A percentile compares a stretch with the other conserved stretches of the same genome.
Evolutionary conservation across 345 rosid species (phyloP).

Genomic region (Camelina sativa): DNA sequence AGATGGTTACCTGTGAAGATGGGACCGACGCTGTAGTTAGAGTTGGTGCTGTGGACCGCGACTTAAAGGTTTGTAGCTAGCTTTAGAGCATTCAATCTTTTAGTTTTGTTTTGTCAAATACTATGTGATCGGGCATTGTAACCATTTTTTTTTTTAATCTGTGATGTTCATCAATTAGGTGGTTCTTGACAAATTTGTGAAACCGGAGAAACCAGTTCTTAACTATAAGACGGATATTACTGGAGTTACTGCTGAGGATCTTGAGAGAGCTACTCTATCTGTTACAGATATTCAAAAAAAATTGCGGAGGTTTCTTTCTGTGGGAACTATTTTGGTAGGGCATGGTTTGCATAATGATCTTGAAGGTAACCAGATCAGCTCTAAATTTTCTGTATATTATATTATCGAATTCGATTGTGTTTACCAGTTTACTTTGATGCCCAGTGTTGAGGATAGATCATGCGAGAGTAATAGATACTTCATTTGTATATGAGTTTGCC

Average conservation of each 20-base stretch:
- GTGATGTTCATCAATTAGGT: conserved; percentile 56
- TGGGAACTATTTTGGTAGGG: conserved; percentile 77
- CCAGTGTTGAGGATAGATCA: conserved; percentile 88
- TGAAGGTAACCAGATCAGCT: conserved; percentile 51
- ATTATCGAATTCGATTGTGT: not conserved
- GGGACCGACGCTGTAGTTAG: conserved; percentile 88
- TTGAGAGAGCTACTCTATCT: conserved; percentile 65
- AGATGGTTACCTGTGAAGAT: conserved; percentile 96
- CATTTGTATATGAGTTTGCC: conserved; percentile 63
- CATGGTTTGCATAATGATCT: conserved; percentile 85
- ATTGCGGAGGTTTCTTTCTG: conserved; percentile 67
- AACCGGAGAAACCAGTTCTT: conserved; percentile 66
- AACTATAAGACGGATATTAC: conserved; percentile 80
- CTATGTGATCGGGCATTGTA: not conserved
- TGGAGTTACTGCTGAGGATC: conserved; percentile 72
- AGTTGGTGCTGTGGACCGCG: conserved; percentile 74
- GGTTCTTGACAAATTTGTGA: conserved; percentile 71
- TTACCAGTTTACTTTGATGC: conserved; percentile 30
- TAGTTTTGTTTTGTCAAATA: not conserved
- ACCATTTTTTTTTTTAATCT: not conserved
- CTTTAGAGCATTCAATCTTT: not conserved
- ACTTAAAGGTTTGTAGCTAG: conserved; percentile 56
- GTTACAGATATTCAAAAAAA: conserved; percentile 78
- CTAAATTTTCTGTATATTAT: not conserved
- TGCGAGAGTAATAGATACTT: conserved; percentile 83